phyloP scores from a whole-genome alignment of 1,139 yeast genomes.

The Candida sojae region DNA sequence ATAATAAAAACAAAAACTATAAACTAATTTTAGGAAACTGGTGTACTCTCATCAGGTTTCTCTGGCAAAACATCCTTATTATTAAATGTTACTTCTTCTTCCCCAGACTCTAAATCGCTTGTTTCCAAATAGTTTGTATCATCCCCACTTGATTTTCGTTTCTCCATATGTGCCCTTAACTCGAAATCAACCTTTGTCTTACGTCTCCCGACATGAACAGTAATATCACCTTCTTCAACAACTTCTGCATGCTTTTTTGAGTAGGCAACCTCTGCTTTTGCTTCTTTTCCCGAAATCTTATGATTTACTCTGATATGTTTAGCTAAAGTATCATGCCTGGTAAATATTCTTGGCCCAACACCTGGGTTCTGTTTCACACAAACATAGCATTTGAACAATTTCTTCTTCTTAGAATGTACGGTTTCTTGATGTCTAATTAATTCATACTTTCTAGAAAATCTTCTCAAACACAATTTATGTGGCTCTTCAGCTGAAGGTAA shows the following conservation, averaged over 20 bases:
- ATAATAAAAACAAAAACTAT: neutral
- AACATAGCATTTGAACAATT: conserved; percentile 81
- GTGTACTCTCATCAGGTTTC: neutral
- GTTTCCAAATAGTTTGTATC: conserved; percentile 18
- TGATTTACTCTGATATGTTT: conserved; percentile 92
- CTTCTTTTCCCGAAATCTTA: conserved; percentile 66
- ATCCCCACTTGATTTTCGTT: conserved; percentile 23
- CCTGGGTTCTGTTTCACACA: conserved; percentile 67
- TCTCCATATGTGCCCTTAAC: conserved; percentile 50
- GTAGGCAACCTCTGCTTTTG: conserved; percentile 54
- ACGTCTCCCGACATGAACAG: conserved; percentile 51
- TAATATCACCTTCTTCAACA: conserved; percentile 45
- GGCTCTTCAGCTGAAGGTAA: conserved; percentile 50
- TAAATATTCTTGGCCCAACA: conserved; percentile 69
- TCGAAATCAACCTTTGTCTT: conserved; percentile 53
- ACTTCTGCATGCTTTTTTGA: conserved; percentile 51
- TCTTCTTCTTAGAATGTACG: conserved; percentile 86
- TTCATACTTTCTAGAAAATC: conserved; percentile 93
- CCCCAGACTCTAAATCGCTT: conserved; percentile 26
- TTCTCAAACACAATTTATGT: conserved; percentile 68
- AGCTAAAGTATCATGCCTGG: conserved; percentile 92
- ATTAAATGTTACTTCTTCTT: conserved; percentile 22
- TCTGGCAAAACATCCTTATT: neutral
- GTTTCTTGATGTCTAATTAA: conserved; percentile 94
- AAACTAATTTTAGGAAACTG: neutral